Evolutionary conservation across 345 rosid genomes (phyloP), one percentile per base, ranked within the genome.

Genomic region (Citrus trifoliata): DNA sequence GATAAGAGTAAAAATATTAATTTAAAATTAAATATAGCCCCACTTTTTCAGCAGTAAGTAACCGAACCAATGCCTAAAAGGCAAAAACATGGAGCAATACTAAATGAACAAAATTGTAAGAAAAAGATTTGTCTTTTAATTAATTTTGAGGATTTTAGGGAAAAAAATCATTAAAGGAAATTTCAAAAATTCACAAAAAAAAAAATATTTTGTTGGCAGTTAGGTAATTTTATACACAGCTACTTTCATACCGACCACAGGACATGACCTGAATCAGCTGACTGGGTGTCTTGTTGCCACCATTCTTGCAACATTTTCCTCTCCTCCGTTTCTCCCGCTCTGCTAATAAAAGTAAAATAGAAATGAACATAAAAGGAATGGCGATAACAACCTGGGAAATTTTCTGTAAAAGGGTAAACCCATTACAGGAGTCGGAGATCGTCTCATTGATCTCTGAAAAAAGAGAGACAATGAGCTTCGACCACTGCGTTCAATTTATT

Each of bases 381-480:
- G 69, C 27, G 8, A 74, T 35, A 56, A 62, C 67, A 24, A 67
- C 66, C 35, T 3, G 16, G 60, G 53, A 35, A 33, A 53, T 16
- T 16, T 67, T 56, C 70, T 25, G 48, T 53, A 51, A 5, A 25
- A 60, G 67, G 28, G 63, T 25, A 81, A 59, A 16, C 66, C 58
- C 68, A 42, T 18, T 64, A 48, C 28, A 64, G 46, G 24, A 67
- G 72, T 37, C 38, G 77, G 82, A 55, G 82, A 81, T 84, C 77
- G 73, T 59, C 61, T 53, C 21, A 60, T 79, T 67, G 80, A 61
- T 59, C 77, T 69, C 80, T 53, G 61, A 77, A 35, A 33, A 68
- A 72, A 78, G 75, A 8, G 77, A 69, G 51, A 82, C 81, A 75
- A 85, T 89, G 92, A 85, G 38, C 22, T 53, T 68, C 71, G 81